phyloP scores from a whole-genome alignment of 2,329 filamentous ascomycete genomes.

The Paracoccidioides brasiliensis region DNA sequence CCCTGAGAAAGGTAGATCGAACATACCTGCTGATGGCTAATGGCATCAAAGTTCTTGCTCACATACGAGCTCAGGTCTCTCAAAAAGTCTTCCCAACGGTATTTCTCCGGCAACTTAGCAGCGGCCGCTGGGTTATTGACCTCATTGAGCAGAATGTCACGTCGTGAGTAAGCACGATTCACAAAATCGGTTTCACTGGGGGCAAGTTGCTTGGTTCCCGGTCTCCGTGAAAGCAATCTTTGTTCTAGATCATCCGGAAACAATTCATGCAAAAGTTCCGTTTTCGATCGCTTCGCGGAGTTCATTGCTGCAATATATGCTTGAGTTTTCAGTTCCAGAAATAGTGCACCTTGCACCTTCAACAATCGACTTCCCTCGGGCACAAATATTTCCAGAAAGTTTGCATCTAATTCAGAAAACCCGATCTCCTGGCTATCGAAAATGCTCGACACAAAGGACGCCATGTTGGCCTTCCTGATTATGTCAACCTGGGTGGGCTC shows the following conservation, averaged over 20 bases:
- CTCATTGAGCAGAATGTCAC: conserved; percentile 44
- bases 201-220: conserved; percentile 41
- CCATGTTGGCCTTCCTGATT: conserved; percentile 51
- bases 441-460: conserved; percentile 50
- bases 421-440: conserved; percentile 52
- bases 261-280: conserved; percentile 45
- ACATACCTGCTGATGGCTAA: conserved; percentile 36
- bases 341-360: conserved; percentile 48
- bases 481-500: conserved; percentile 43
- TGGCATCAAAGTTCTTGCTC: conserved; percentile 43
- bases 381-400: conserved; percentile 52
- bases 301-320: conserved; percentile 51
- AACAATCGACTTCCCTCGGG: conserved; percentile 44
- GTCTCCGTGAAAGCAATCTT: conserved; percentile 41
- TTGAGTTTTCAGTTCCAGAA: conserved; percentile 53
- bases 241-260: conserved; percentile 47
- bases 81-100: conserved; percentile 52
- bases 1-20: not conserved
- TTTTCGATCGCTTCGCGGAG: conserved; percentile 41
- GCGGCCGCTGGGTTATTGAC: conserved; percentile 39
- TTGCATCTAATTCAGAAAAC: conserved; percentile 50
- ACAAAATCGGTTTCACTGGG: conserved; percentile 49
- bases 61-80: conserved; percentile 46
- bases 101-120: conserved; percentile 43
- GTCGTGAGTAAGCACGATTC: conserved; percentile 39